These are phyloP conservation scores for Colletotrichum sp. DNA, from an alignment of 2,329 filamentous ascomycete species.

Conservation along the genomic window DNA sequence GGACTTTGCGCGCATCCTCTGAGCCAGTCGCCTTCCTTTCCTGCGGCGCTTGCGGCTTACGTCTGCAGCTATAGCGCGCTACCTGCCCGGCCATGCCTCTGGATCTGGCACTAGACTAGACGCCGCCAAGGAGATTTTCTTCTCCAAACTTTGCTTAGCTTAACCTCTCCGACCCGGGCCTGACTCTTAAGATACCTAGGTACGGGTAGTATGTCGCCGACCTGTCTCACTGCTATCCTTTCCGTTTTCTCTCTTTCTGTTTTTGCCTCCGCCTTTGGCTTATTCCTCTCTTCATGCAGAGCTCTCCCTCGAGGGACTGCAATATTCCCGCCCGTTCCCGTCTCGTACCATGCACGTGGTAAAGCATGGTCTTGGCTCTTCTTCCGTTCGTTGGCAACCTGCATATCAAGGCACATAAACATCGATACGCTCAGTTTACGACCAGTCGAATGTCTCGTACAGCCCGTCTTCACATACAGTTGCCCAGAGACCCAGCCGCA, in stretches of 20 bases:
- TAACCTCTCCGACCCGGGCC: neutral
- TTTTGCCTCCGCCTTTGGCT: neutral
- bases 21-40: neutral
- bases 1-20: neutral
- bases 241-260: neutral
- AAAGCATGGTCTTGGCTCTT: neutral
- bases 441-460: neutral
- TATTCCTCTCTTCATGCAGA: neutral
- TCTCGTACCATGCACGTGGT: neutral
- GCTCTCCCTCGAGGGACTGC: neutral
- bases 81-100: neutral
- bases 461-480: neutral
- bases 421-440: neutral
- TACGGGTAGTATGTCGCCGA: neutral
- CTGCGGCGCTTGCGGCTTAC: conserved; percentile 12
- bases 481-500: neutral
- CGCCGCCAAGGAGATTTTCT: neutral
- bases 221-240: neutral
- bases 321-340: neutral
- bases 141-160: neutral
- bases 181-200: neutral
- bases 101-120: conserved; percentile 1
- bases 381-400: neutral
- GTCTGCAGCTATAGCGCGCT: neutral
- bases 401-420: neutral